Evolutionary conservation across 148 eudicot species (phyloP), one percentile per base, ranked within the genome.

Genomic region (Camellia sinensis): DNA sequence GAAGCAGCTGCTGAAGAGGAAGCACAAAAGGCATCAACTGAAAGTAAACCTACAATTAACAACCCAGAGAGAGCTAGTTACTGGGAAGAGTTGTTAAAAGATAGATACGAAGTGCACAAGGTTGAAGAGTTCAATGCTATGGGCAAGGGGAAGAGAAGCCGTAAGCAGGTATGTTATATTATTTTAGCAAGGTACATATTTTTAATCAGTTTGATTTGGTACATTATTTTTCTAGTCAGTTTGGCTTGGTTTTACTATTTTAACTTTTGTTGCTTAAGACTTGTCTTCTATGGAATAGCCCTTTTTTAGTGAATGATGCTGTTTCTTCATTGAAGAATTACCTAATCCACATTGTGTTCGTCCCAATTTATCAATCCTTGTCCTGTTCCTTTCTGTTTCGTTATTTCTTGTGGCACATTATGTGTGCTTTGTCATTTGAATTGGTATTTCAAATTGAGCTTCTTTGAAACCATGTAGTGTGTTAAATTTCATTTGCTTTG

Each of bases 111-210:
- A 80, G 94, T 88, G 80, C 95, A 90, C 46, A 96, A 96, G 86
- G 77, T 87, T 65, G 98, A 96, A 89, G 97, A 96, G 80, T 85
- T 94, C 17, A 94, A 87, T 83, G 89, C 97, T 65, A 85, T 94
- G 88, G 99, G 98, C 67, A 96, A 96, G 86, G 95, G 99, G 59
- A 96, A 92, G 87, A 89, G 99, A 87, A 96, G 99, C 77, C 92
- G 98, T 79, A 94, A 94, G 80, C 99, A 96, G 97, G 99, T 96
- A 82, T 60, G 66, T 19, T 68, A 19, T 48, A 14, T 53, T 40
- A 18, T 10, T 69, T 22, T 29, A 9, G 22, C 37, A 19, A 10
- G 11, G 59, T 48, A 48, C 52, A 48, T 48, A 29, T 29, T 29
- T 29, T 29, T 29, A 29, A 29, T 29, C 37, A 29, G 37, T 29